A percentile compares a stretch with the other conserved stretches of the same genome.
Conservation (phyloP, 495 filamentous ascomycete species). For the Talaromyces wortmannii region DNA sequence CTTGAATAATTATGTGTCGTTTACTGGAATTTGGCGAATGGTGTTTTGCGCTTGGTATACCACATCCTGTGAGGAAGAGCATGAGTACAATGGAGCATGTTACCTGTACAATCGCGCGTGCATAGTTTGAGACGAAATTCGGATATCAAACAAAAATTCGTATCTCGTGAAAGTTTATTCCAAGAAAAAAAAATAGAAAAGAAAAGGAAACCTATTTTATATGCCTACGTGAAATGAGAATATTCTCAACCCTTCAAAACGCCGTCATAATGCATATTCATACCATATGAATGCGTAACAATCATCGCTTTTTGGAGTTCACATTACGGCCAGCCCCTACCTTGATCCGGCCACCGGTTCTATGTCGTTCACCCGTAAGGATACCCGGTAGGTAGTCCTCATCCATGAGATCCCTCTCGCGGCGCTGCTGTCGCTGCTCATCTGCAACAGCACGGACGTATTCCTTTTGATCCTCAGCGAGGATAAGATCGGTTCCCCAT, state of each 20-base stretch:
- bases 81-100: background rate
- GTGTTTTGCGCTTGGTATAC: conserved; percentile 17
- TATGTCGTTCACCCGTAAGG: conserved; percentile 67
- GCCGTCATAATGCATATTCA: conserved; percentile 3
- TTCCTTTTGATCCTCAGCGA: conserved; percentile 96
- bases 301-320: conserved; percentile 68
- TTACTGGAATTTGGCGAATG: conserved; percentile 34
- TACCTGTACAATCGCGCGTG: background rate
- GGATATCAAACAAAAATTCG: background rate
- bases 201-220: background rate
- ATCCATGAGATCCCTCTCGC: conserved; percentile 82
- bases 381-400: conserved; percentile 87
- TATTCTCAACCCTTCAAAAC: background rate
- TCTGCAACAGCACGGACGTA: conserved; percentile 58
- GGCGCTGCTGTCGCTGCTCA: conserved; percentile 52
- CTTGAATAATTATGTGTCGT: conserved; percentile 19
- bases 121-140: background rate
- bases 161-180: background rate
- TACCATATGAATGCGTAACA: background rate
- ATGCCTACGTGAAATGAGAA: background rate
- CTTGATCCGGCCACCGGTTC: conserved; percentile 56
- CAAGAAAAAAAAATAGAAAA: background rate
- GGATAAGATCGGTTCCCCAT: conserved; percentile 76
- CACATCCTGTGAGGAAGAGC: background rate
- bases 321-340: conserved; percentile 83